Percentiles rank a stretch among this genome's conserved stretches.
These are phyloP conservation scores for Purshia tridentata DNA, from an alignment of 306 rosid species.

Conservation along the genomic window DNA sequence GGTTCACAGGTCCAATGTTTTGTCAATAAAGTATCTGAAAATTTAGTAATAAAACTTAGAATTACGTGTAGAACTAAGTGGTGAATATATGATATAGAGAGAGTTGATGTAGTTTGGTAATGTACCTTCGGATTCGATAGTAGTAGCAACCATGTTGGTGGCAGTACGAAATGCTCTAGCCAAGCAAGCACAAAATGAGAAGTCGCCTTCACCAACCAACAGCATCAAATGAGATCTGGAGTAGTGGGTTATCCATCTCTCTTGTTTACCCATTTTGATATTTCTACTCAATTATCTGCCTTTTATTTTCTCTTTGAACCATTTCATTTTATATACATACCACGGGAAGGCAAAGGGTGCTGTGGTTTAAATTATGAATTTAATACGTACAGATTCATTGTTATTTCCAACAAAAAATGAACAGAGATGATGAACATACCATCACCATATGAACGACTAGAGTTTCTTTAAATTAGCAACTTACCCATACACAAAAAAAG, in stretches of 20 bases:
- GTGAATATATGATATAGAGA: neutral
- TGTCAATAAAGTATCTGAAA: neutral
- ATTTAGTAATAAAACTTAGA: neutral
- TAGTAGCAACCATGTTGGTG: conserved; percentile 29
- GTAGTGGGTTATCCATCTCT: conserved; percentile 21
- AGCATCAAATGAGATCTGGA: conserved; percentile 25
- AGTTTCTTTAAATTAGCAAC: too few species aligned
- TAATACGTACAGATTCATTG: too few species aligned
- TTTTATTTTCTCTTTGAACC: too few species aligned
- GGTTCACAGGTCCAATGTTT: neutral
- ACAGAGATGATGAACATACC: too few species aligned
- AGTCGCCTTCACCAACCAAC: conserved; percentile 36
- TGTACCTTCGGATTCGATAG: conserved; percentile 25
- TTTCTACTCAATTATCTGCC: too few species aligned
- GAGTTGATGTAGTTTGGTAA: neutral
- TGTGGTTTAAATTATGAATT: too few species aligned
- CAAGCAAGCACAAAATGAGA: conserved; percentile 36
- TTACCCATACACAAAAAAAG: too few species aligned
- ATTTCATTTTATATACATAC: too few species aligned
- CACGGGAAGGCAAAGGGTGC: too few species aligned
- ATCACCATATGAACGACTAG: too few species aligned
- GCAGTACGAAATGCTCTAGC: conserved; percentile 27
- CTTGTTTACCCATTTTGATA: neutral
- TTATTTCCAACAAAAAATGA: too few species aligned
- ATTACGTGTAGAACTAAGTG: too few species aligned